These are phyloP conservation scores for Polygonum aviculare DNA, from an alignment of 148 eudicot species.

Conservation along the genomic window DNA sequence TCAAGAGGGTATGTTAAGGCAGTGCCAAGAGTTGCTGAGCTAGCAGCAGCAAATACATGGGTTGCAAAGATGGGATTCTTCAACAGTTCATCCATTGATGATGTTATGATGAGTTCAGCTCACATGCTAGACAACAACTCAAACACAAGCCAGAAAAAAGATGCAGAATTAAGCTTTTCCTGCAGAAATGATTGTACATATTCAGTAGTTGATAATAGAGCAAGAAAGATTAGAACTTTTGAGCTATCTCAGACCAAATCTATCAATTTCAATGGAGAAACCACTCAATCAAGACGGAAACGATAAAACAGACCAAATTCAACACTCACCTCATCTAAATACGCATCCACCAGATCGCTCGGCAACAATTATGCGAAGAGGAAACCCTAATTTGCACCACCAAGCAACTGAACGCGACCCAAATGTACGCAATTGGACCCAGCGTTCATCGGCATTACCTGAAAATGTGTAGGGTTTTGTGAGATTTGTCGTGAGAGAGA, in stretches of 20 bases:
- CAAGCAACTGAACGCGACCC: neutral
- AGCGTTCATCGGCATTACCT: neutral
- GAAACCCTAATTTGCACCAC: neutral
- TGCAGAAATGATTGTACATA: neutral
- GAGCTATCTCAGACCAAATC: neutral
- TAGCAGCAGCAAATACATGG: constrained; percentile 63
- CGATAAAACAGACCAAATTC: neutral
- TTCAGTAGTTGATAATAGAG: neutral
- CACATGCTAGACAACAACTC: neutral
- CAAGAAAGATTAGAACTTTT: neutral
- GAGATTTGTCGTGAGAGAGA: neutral
- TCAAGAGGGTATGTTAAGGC: constrained; percentile 74
- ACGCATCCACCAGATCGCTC: neutral
- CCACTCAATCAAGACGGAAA: neutral
- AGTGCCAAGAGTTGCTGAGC: constrained; percentile 51
- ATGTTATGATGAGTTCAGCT: neutral
- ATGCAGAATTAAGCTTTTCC: neutral
- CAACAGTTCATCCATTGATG: constrained; percentile 55
- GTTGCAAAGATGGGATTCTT: constrained; percentile 57
- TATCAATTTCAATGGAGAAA: neutral
- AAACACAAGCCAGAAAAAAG: neutral
- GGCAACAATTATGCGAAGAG: neutral
- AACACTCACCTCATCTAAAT: neutral
- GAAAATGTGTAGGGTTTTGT: neutral
- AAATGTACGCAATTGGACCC: neutral